Conservation (phyloP, 2,329 filamentous ascomycete species). For the Pseudogymnoascus sp. region DNA sequence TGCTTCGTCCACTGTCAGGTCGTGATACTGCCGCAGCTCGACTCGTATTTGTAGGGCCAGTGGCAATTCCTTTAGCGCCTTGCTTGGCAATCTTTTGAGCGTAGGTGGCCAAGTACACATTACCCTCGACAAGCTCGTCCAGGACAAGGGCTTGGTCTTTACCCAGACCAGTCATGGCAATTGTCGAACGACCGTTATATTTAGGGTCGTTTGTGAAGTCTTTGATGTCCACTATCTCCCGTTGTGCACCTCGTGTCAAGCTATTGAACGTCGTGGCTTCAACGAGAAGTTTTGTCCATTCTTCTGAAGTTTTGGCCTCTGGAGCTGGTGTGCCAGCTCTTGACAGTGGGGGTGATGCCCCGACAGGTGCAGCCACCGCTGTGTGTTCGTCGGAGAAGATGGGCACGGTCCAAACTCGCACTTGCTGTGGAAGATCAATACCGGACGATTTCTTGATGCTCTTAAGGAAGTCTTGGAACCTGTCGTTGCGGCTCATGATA, state of each 20-base stretch:
- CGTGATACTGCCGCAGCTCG: conserved; percentile 19
- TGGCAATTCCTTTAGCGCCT: conserved; percentile 16
- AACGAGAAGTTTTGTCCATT: conserved; percentile 37
- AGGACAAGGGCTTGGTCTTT: conserved; percentile 71
- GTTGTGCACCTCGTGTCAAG: conserved; percentile 53
- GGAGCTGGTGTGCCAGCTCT: conserved; percentile 20
- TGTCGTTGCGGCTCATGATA: conserved; percentile 61
- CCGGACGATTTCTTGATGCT: conserved; percentile 60
- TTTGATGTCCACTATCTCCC: conserved; percentile 52
- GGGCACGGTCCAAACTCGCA: conserved; percentile 47
- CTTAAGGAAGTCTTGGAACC: conserved; percentile 66
- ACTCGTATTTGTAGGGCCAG: conserved; percentile 15
- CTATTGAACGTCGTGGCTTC: conserved; percentile 51
- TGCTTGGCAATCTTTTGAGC: conserved; percentile 19
- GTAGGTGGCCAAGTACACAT: conserved; percentile 49
- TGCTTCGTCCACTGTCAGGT: conserved; percentile 56
- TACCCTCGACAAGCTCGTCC: conserved; percentile 63
- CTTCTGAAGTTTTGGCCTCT: conserved; percentile 14
- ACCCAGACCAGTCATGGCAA: conserved; percentile 60
- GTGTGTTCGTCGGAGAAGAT: conserved; percentile 26
- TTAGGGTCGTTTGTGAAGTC: conserved; percentile 68
- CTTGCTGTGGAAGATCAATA: conserved; percentile 62
- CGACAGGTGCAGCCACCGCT: conserved; percentile 32
- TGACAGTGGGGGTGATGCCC: conserved; percentile 32
- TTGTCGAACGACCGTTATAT: conserved; percentile 64